These are phyloP conservation scores for Aspergillus floridensis DNA, from an alignment of 2,329 filamentous ascomycete genomes.

Conservation along the genomic window DNA sequence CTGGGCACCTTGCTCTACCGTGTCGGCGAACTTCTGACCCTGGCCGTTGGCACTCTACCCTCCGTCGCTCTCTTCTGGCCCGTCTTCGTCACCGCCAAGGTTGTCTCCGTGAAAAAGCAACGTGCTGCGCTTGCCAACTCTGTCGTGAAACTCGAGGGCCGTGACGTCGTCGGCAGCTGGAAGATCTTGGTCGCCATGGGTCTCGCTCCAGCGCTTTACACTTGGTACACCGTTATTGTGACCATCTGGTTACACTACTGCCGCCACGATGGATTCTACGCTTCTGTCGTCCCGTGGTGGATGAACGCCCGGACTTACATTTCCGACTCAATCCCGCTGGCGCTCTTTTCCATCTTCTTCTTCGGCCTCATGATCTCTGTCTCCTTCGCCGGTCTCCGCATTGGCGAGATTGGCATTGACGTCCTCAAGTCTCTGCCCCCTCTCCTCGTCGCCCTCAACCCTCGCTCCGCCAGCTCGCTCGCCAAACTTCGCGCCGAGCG, in stretches of 20 bases:
- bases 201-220: slow-evolving; percentile 76
- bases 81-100: slow-evolving; percentile 79
- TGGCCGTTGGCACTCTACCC: slow-evolving; percentile 79
- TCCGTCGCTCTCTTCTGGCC: slow-evolving; percentile 84
- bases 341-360: slow-evolving; percentile 57
- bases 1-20: slow-evolving; percentile 78
- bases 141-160: slow-evolving; percentile 81
- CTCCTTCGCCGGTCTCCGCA: slow-evolving; percentile 88
- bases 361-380: slow-evolving; percentile 69
- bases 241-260: slow-evolving; percentile 77
- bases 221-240: slow-evolving; percentile 72
- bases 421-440: slow-evolving; percentile 93
- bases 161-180: slow-evolving; percentile 91
- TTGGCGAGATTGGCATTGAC: slow-evolving; percentile 98
- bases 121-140: slow-evolving; percentile 80
- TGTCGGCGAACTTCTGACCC: slow-evolving; percentile 69
- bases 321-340: neutral
- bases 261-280: slow-evolving; percentile 77
- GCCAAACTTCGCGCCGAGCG: slow-evolving; percentile 72
- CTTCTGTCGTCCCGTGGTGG: slow-evolving; percentile 77
- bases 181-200: slow-evolving; percentile 86
- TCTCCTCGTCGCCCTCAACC: slow-evolving; percentile 78
- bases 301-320: slow-evolving; percentile 6
- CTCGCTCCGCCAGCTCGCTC: slow-evolving; percentile 79
- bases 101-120: slow-evolving; percentile 78